These are phyloP conservation scores for Candida endomychidarum DNA, from an alignment of 805 yeast species.

Conservation along the genomic window DNA sequence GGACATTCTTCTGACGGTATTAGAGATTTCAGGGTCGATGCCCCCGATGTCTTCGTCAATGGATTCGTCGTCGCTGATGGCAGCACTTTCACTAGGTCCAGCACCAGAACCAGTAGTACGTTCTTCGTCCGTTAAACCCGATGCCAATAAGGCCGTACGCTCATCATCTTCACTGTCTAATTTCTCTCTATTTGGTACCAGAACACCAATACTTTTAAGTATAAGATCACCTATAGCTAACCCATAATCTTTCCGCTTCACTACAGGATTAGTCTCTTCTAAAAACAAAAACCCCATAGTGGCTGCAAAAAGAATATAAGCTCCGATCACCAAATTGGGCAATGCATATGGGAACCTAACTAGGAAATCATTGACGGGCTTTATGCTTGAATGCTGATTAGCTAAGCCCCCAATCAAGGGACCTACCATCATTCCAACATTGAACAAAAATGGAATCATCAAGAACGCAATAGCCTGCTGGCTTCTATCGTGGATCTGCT, in stretches of 20 bases:
- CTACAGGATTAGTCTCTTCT: conserved; percentile 33
- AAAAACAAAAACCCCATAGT: conserved; percentile 29
- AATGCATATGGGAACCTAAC: conserved; percentile 33
- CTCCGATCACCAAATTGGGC: conserved; percentile 34
- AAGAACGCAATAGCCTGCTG: conserved; percentile 65
- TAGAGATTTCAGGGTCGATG: conserved; percentile 17
- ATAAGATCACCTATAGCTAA: conserved; percentile 33
- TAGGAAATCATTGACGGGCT: conserved; percentile 18
- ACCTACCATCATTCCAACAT: conserved; percentile 60
- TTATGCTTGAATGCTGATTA: conserved; percentile 18
- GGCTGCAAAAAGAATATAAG: conserved; percentile 22
- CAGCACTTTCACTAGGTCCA: not conserved
- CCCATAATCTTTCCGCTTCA: conserved; percentile 24
- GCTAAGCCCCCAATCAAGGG: conserved; percentile 49
- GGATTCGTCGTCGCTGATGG: conserved; percentile 8
- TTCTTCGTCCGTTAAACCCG: no score
- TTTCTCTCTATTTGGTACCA: no score
- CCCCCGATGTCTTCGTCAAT: conserved; percentile 1
- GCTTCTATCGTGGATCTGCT: conserved; percentile 50
- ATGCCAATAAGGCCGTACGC: no score
- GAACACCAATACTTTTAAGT: conserved; percentile 23
- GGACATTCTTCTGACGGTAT: conserved; percentile 13
- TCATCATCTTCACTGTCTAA: no score
- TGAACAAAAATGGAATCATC: conserved; percentile 58
- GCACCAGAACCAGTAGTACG: no score